A percentile compares a stretch with the other conserved stretches of the same genome.
phyloP scores from a whole-genome alignment of 2,329 filamentous ascomycete genomes.

The Fusarium globosum region DNA sequence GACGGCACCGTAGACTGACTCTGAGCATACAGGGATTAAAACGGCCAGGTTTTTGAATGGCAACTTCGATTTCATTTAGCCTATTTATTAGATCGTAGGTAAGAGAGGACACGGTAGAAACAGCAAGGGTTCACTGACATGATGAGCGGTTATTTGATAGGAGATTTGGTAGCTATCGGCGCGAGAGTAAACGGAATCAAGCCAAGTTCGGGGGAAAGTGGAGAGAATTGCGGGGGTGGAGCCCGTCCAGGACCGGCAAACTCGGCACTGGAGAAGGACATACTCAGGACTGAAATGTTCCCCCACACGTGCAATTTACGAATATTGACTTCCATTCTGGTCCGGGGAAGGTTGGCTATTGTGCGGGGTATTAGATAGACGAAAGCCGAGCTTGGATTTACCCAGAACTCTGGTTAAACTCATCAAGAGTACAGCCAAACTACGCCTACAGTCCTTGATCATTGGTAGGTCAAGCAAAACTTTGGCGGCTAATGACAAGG shows the following conservation, averaged over 20 bases:
- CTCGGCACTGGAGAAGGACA: background rate
- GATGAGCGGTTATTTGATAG: background rate
- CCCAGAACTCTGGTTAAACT: background rate
- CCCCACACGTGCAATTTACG: background rate
- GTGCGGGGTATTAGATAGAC: background rate
- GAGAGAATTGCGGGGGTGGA: background rate
- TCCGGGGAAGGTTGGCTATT: fast-evolving
- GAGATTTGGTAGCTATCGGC: background rate
- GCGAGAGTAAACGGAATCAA: background rate
- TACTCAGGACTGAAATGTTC: no score
- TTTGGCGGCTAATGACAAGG: background rate
- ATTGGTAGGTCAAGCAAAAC: no score
- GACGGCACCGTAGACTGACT: background rate
- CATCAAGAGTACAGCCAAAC: background rate
- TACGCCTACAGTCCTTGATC: background rate
- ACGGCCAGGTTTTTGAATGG: background rate
- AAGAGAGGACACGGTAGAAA: background rate
- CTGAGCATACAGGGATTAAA: background rate
- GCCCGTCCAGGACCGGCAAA: background rate
- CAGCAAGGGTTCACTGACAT: background rate
- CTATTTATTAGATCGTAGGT: background rate
- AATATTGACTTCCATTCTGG: background rate
- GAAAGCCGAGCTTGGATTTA: background rate
- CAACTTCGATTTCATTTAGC: background rate
- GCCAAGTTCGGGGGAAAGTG: background rate